Conservation (phyloP, 345 rosid genomes). For the Reutealis trisperma region DNA sequence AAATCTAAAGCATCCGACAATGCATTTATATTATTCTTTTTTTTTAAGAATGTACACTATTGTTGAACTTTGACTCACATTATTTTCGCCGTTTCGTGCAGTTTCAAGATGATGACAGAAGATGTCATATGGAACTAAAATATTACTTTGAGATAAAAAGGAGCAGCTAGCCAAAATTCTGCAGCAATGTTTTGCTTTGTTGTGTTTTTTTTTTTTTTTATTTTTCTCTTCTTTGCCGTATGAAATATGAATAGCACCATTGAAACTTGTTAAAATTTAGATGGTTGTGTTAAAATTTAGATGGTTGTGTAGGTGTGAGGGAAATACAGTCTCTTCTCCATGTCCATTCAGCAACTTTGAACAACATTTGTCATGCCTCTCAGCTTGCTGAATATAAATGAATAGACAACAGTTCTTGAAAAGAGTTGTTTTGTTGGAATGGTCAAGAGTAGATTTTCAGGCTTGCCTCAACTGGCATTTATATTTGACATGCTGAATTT, state of each 20-base stretch:
- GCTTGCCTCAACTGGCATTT: too few relatives aligned
- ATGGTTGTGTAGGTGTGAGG: background rate
- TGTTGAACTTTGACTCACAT: background rate
- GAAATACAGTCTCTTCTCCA: background rate
- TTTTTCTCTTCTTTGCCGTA: background rate
- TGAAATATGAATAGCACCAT: background rate
- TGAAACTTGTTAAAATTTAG: background rate
- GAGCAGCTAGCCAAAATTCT: conserved; percentile 20
- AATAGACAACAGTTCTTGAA: too few relatives aligned
- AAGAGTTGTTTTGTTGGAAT: background rate
- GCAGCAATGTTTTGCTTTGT: background rate
- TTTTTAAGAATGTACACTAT: too few relatives aligned
- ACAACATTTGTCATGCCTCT: background rate
- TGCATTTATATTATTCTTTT: too few relatives aligned
- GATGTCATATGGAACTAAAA: conserved; percentile 56
- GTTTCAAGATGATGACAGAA: conserved; percentile 58
- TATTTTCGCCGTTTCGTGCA: conserved; percentile 25
- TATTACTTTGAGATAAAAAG: conserved; percentile 52
- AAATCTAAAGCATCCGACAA: background rate
- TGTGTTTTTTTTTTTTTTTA: background rate
- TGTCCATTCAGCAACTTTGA: background rate
- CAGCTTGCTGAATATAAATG: background rate
- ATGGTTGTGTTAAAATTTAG: background rate
- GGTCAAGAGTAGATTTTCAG: too few relatives aligned
- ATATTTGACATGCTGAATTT: too few relatives aligned